A percentile compares a stretch with the other conserved stretches of the same genome.
Evolutionary conservation across 305 asterid species (phyloP).

Genomic region (Fraxinus xanthoxyloides): DNA sequence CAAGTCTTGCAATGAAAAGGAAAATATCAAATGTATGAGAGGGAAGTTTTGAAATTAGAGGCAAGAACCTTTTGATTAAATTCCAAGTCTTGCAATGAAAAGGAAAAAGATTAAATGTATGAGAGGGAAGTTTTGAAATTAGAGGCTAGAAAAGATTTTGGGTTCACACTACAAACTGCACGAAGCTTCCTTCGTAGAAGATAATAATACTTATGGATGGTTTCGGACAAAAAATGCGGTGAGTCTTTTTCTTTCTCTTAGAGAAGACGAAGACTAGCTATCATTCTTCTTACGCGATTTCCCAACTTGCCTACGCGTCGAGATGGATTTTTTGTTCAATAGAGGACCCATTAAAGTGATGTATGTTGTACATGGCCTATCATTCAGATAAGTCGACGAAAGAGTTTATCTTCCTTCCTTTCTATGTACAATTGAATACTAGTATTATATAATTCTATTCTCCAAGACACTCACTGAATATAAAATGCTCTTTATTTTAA

Average conservation of each 20-base stretch:
- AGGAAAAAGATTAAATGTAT: too few species aligned
- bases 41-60: background rate
- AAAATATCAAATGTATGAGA: too few species aligned
- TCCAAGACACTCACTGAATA: too few species aligned
- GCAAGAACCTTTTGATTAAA: background rate
- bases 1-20: background rate
- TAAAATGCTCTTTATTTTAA: too few species aligned
- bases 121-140: background rate
- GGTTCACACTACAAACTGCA: background rate
- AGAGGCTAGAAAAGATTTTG: background rate
- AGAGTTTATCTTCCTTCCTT: background rate
- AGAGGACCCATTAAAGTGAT: background rate
- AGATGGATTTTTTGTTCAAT: background rate
- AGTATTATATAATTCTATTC: background rate
- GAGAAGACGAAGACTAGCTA: background rate
- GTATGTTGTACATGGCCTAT: background rate
- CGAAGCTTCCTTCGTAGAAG: background rate
- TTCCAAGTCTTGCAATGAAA: background rate
- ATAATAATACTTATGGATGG: background rate
- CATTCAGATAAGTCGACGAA: background rate
- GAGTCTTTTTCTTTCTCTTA: background rate
- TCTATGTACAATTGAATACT: background rate
- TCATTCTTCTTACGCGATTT: background rate
- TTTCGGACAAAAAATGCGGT: background rate
- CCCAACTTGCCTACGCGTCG: background rate